Conservation (phyloP, 2,329 filamentous ascomycete species). For the Arthrobotrys conoides region DNA sequence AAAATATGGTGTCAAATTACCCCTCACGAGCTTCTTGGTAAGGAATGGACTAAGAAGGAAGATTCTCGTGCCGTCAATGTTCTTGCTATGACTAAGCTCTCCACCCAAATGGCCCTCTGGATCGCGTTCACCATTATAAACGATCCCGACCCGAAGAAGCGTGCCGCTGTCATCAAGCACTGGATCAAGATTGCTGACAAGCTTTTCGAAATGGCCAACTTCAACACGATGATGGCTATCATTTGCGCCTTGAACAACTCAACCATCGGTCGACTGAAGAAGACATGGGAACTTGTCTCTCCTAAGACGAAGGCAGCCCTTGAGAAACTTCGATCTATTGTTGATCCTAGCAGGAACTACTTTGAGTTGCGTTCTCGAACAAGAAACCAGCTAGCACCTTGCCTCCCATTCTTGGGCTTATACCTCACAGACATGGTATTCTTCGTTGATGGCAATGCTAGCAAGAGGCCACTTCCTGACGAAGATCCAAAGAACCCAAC, state of each 20-base stretch:
- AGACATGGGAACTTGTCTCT: slow-evolving; percentile 92
- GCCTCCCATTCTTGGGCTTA: slow-evolving; percentile 94
- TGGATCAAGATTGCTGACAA: slow-evolving; percentile 96
- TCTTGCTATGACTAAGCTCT: slow-evolving; percentile 91
- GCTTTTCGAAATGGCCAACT: slow-evolving; percentile 92
- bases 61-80: slow-evolving; percentile 87
- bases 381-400: slow-evolving; percentile 88
- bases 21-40: slow-evolving; percentile 89
- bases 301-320: slow-evolving; percentile 85
- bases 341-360: slow-evolving; percentile 92
- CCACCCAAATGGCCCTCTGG: slow-evolving; percentile 91
- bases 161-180: slow-evolving; percentile 91
- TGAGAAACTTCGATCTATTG: slow-evolving; percentile 83
- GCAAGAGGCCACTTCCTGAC: slow-evolving; percentile 72
- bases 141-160: slow-evolving; percentile 90
- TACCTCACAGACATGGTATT: slow-evolving; percentile 97
- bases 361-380: slow-evolving; percentile 85
- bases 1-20: slow-evolving; percentile 90
- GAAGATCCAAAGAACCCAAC: slow-evolving; percentile 76
- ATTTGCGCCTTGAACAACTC: slow-evolving; percentile 94
- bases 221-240: slow-evolving; percentile 96
- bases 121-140: slow-evolving; percentile 93
- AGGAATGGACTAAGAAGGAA: slow-evolving; percentile 93
- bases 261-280: slow-evolving; percentile 86
- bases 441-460: slow-evolving; percentile 91